Conservation (phyloP, 2,329 filamentous ascomycete species). For the Colletotrichum sp. region DNA sequence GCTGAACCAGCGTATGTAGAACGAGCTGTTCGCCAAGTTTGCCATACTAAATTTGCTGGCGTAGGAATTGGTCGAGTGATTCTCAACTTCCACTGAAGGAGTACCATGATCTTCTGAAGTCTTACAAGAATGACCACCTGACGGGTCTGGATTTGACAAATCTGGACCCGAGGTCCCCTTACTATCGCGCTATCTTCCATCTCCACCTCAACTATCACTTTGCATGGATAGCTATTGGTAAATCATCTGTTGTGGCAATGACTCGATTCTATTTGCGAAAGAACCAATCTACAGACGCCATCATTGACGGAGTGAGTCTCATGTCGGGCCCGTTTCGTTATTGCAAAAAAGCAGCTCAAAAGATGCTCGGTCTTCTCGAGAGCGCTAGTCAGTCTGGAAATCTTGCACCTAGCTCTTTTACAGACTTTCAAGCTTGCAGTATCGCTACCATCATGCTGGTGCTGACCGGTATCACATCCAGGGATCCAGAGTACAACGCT, state of each 20-base stretch:
- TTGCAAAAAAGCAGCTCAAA: slow-evolving; percentile 34
- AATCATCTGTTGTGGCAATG: slow-evolving; percentile 34
- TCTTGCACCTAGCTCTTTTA: slow-evolving; percentile 39
- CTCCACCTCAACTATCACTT: slow-evolving; percentile 40
- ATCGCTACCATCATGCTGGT: slow-evolving; percentile 39
- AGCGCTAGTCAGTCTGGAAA: slow-evolving; percentile 28
- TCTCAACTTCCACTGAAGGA: neutral
- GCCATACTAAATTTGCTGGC: neutral
- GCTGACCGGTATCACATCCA: slow-evolving; percentile 35
- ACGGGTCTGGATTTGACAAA: slow-evolving; percentile 27
- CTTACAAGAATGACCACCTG: slow-evolving; percentile 33
- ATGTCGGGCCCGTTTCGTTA: neutral
- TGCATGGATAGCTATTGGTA: slow-evolving; percentile 38
- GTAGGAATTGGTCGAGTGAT: neutral
- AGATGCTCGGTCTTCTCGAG: slow-evolving; percentile 35
- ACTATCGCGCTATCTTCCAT: slow-evolving; percentile 36
- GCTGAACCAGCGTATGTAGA: slow-evolving; percentile 25
- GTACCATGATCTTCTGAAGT: slow-evolving; percentile 28
- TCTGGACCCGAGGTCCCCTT: slow-evolving; percentile 28
- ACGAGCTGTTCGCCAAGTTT: accelerated
- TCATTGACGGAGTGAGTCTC: neutral
- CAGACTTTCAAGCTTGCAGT: slow-evolving; percentile 43
- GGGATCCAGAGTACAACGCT: slow-evolving; percentile 32
- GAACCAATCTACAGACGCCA: slow-evolving; percentile 3
- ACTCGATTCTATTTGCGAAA: slow-evolving; percentile 13